A percentile compares a stretch with the other conserved stretches of the same genome.
Evolutionary conservation across 352 stramenopile genomes (phyloP).

Genomic region (Globisporangium alternatum): DNA sequence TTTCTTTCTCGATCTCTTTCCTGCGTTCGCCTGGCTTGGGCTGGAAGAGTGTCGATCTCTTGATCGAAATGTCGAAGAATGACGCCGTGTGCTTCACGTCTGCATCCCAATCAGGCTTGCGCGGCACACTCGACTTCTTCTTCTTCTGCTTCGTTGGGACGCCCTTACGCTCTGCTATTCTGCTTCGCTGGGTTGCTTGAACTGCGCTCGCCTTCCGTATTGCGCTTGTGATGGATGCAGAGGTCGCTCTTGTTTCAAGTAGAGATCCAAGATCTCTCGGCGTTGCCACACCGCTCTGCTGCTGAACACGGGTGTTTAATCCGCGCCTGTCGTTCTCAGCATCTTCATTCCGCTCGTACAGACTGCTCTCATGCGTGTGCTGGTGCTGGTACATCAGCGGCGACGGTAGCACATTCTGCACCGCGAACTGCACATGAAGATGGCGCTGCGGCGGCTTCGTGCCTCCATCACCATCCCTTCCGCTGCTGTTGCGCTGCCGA

Average conservation of each 20-base stretch:
- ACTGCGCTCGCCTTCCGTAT: neutral
- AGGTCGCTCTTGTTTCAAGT: neutral
- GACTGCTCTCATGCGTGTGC: neutral
- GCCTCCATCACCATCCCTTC: neutral
- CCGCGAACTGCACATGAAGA: constrained; percentile 44
- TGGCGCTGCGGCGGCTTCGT: neutral
- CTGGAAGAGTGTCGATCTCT: constrained; percentile 53
- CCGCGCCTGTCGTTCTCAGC: neutral
- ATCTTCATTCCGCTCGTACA: neutral
- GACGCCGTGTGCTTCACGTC: constrained; percentile 26
- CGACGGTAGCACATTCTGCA: constrained; percentile 39
- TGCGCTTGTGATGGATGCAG: neutral
- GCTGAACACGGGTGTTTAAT: neutral
- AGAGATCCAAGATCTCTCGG: neutral
- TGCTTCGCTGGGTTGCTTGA: neutral
- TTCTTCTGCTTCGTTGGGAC: neutral
- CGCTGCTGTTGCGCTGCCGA: neutral
- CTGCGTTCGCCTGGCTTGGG: constrained; percentile 36
- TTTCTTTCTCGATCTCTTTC: constrained; percentile 23
- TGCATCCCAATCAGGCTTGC: constrained; percentile 45
- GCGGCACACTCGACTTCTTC: neutral
- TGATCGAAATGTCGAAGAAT: constrained; percentile 54
- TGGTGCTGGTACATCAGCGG: constrained; percentile 34
- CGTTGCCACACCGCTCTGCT: neutral
- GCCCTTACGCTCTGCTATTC: neutral